Base-by-base conservation (phyloP, 768 basidiomycete genomes). In the Macrolepiota fuliginosa region DNA sequence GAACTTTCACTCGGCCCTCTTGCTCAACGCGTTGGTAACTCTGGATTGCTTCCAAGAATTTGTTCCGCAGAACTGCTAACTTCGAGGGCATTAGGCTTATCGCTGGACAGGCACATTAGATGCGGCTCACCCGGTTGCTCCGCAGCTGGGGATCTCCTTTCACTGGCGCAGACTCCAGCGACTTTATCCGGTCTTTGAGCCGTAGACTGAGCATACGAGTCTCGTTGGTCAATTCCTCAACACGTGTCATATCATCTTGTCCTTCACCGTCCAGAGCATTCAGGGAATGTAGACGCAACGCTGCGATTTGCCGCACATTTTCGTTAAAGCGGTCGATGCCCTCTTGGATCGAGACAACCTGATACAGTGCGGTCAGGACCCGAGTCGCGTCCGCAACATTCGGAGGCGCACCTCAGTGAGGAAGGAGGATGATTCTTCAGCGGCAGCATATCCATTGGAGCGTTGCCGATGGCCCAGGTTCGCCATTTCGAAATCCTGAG, bases 11-110 rank as follows among this genome's bases (percentile, higher is more conserved):
- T 19, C 88, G 81, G 69, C 83, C 84, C 64, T 89, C 86, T 64
- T 86, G 86, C 71, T 93, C 92, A 25, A 90, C 85, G 29, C 77
- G 79, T 71, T 91, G 92, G 71, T 90, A 93, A 61, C 84, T 85
- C 69, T 91, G 91, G 52, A 93, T 82, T 0, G 85, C 84, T 63
- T 92, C 91, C 51, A 88, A 70, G 63, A 93, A 92, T 69, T 88
- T 91, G 25, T 79, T 77, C 63, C 87, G 86, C 39, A 89, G 77
- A 22, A 87, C 68, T 0, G 78, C 78, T 40, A 83, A 80, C 89
- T 91, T 64, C n/a, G 36, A 42, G 27, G 56, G n/a, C 17, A 42
- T 42, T 29, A 49, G 17, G 47, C 7, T 62, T 17, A 45, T 25
- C 32, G n/a, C 56, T 49, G 32, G 57, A 22, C 39, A 32, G 40